Evolutionary conservation across 192 early-diverging fungal genomes (phyloP), one percentile per base, ranked within the genome.

Genomic region (Rhizoclosmatium globosum): DNA sequence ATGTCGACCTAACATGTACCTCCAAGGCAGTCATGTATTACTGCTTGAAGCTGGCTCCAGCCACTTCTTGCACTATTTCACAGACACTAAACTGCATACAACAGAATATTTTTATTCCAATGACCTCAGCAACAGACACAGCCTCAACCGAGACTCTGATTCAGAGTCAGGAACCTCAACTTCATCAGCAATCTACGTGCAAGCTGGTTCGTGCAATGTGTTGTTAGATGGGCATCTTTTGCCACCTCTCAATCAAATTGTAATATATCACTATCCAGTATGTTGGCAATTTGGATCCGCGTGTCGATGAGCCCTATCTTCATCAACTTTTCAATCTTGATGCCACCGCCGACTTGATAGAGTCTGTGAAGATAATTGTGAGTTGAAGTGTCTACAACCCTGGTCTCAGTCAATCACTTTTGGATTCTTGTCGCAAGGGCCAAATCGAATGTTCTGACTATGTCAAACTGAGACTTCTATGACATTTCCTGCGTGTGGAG

Each of bases 251-350:
- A 31, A 31, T 31, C 31, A 31, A 31, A 31, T 31, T 31, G 31
- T 31, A 31, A 31, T 31, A 31, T 31, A 31, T 31, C 31, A 31
- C 31, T 31, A 31, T 31, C 11, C 45, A 83, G 80, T 97, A 96
- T 79, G 94, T 95, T 44, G 94, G 94, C 21, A 96, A 95, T 81
- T 87, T 96, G 76, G 94, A 96, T 86, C 91, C 90, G 68, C 89
- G 89, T 45, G 90, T 94, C 72, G 93, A 92, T 17, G 94, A 96
- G 72, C 78, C 80, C 41, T 81, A 87, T 56, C 88, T 97, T 65
- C 86, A 88, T 60, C 92, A 95, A 71, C 86, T 95, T 62, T 97
- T 97, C 84, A 79, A 85, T 13, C 11, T 81, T 3, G 78, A 71
- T 31, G 80, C 91, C 2, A 82, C 85, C 2, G 88, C 92, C 50